Evolutionary conservation across 73 alveolate genomes (phyloP), one percentile per base, ranked within the genome.

Genomic region (Stentor coeruleus): DNA sequence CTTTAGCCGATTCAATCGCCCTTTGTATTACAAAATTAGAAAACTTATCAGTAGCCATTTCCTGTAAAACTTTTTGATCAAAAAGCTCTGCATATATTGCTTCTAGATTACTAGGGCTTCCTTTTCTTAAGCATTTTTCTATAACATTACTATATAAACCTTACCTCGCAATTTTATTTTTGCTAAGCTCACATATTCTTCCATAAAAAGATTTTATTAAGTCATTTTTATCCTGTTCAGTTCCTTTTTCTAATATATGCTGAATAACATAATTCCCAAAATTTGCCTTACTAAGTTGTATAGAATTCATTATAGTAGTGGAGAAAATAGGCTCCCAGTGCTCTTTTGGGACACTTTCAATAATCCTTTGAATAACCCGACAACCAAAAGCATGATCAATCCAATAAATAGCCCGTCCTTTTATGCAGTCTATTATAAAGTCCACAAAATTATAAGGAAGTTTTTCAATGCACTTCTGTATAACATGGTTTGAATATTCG

Each of bases 1-100:
- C 87, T 77, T 88, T 88, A 40, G 90, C 83, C 75, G 85, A 89
- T 76, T 92, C 98, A 73, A 93, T 85, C 76, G 92, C 89, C 79
- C 94, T 94, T 84, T 96, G 97, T 57, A 96, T 90, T 20, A 92
- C 98, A 66, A 94, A 96, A 87, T 96, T 96, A 38, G 98, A 97
- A 73, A 96, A 96, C 73, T 84, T 94, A 85, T 96, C 99, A 20
- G 89, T 93, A 83, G 92, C 91, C 80, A 94, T 88, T 38, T 82
- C 81, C 42, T 73, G 80, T 49, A 92, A 74, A 39, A 3, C 85
- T 75, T 58, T 76, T 84, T 58, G 77, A 83, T 11, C 59, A 76
- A 26, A 84, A 58, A 93, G 81, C 88, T 93, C 98, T 33, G 87
- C 90, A 35, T 82, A 87, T 28, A 93, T 80, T 76, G 38, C 76